Evolutionary conservation across 768 basidiomycete species (phyloP).

Genomic region (Pulveroboletus sp.): DNA sequence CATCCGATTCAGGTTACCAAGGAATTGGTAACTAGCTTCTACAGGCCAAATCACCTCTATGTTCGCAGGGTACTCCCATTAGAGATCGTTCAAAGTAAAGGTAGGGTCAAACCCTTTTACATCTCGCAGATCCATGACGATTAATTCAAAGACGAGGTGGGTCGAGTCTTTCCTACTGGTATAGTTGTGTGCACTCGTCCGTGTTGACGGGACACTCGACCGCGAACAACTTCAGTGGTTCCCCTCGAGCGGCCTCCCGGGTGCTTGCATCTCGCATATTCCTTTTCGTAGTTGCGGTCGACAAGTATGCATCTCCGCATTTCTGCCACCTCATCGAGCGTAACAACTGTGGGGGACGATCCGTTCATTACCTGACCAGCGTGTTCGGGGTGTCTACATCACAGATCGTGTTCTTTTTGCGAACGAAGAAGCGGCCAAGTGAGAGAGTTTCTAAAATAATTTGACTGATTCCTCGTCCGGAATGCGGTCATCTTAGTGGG

Average conservation of each 20-base stretch:
- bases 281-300: conserved; percentile 15
- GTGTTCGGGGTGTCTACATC: conserved; percentile 11
- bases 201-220: background rate
- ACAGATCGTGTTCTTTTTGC: conserved; percentile 15
- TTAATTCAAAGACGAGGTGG: conserved; percentile 1
- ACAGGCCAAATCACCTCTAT: background rate
- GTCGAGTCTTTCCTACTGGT: background rate
- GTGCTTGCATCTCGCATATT: conserved; percentile 11
- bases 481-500: conserved; percentile 7
- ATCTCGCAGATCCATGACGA: conserved; percentile 4
- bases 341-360: conserved; percentile 15
- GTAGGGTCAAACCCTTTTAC: background rate
- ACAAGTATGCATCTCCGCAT: background rate
- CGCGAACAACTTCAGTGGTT: background rate
- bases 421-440: conserved; percentile 10
- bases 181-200: background rate
- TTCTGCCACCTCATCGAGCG: conserved; percentile 6
- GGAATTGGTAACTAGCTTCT: background rate
- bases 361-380: conserved; percentile 7
- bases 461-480: conserved; percentile 7
- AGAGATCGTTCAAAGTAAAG: background rate
- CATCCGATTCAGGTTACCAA: background rate
- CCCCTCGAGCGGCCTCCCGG: too few species aligned
- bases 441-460: background rate
- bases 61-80: background rate